These are phyloP conservation scores for Thraustochytrium sp. DNA, from an alignment of 352 stramenopile genomes.

Conservation along the genomic window DNA sequence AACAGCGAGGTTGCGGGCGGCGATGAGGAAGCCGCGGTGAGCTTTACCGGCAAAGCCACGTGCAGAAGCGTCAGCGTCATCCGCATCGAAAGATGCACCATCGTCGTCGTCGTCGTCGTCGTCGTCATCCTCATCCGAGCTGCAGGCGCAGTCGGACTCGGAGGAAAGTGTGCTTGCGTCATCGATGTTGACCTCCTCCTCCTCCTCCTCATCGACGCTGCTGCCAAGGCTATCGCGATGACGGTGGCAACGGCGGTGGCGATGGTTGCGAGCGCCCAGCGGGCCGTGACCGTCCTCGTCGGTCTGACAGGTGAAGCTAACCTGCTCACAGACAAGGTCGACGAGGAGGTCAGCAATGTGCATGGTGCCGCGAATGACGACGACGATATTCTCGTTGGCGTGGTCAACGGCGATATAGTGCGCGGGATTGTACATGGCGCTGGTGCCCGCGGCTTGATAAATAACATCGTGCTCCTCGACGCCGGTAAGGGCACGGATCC, in stretches of 20 bases:
- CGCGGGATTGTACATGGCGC: constrained; percentile 14
- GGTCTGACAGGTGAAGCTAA: neutral
- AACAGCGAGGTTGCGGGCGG: neutral
- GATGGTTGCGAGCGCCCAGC: neutral
- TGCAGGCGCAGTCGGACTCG: neutral
- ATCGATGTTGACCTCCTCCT: neutral
- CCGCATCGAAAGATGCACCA: neutral
- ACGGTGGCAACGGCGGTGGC: neutral
- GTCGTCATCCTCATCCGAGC: neutral
- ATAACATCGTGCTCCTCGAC: constrained; percentile 13
- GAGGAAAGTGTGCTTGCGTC: neutral
- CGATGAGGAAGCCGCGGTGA: constrained; percentile 34
- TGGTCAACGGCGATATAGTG: constrained; percentile 34
- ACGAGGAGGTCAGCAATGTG: constrained; percentile 8
- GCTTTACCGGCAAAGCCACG: neutral
- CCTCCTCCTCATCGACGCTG: neutral
- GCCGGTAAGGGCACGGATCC: neutral
- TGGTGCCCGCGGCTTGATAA: neutral
- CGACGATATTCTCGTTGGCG: constrained; percentile 17
- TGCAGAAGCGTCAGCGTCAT: neutral
- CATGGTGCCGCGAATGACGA: constrained; percentile 34
- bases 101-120: neutral
- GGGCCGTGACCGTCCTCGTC: neutral
- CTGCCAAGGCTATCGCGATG: neutral
- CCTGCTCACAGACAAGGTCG: constrained; percentile 26